phyloP scores from a whole-genome alignment of 2,329 filamentous ascomycete species.

The Neofusicoccum ribis region DNA sequence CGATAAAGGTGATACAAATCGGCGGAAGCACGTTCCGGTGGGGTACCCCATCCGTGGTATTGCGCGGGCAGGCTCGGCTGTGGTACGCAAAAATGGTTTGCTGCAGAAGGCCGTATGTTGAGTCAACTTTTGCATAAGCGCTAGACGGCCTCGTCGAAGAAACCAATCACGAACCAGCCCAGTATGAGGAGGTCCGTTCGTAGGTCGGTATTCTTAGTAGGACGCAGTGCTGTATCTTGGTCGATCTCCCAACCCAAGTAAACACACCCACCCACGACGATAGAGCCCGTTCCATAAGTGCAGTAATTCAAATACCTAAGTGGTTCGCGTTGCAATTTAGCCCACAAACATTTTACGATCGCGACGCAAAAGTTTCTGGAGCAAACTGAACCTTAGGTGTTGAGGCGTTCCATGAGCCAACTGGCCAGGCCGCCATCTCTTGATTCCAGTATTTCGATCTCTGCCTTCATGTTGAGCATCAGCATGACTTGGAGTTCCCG shows the following conservation, averaged over 20 bases:
- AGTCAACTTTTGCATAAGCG: neutral
- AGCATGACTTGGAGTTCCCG: conserved; percentile 71
- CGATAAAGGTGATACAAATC: neutral
- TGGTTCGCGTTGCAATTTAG: neutral
- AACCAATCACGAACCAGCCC: neutral
- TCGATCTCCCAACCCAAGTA: neutral
- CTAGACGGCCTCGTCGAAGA: neutral
- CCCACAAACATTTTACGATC: neutral
- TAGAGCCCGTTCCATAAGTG: neutral
- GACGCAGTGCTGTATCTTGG: neutral
- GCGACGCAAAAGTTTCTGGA: neutral
- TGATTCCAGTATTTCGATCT: conserved; percentile 70
- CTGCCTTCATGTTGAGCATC: conserved; percentile 71
- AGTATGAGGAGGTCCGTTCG: neutral
- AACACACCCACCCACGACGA: neutral
- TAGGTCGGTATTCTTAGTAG: conserved; percentile 3
- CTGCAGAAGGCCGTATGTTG: conserved; percentile 1
- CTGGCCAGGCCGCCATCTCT: conserved; percentile 31
- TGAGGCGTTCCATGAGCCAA: conserved; percentile 24
- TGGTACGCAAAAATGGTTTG: neutral
- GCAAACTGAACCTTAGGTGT: neutral
- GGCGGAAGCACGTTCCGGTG: neutral
- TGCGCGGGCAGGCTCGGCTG: neutral
- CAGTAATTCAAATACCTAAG: neutral
- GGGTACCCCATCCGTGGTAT: neutral